phyloP scores from a whole-genome alignment of 1,139 yeast species.

The Debaryomycetaceae sp. region DNA sequence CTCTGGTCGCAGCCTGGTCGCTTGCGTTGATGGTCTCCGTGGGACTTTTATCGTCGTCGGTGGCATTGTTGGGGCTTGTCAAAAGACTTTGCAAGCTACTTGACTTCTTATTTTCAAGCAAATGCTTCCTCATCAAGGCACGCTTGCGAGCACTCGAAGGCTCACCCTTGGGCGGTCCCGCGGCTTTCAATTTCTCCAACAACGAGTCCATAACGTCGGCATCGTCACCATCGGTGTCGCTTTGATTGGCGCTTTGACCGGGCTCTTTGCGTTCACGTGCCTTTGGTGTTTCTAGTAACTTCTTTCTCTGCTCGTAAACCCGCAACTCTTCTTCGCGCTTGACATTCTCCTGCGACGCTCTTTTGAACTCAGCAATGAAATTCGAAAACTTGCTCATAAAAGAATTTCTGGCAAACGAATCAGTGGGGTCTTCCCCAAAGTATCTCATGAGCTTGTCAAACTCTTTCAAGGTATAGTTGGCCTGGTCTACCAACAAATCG shows the following conservation, averaged over 20 bases:
- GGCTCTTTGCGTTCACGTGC: slow-evolving; percentile 13
- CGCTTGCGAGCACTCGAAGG: slow-evolving; percentile 78
- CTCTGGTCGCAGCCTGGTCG: too few relatives aligned
- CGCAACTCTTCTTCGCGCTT: slow-evolving; percentile 77
- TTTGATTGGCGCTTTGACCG: slow-evolving; percentile 19
- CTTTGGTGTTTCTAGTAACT: slow-evolving; percentile 48
- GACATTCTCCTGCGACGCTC: slow-evolving; percentile 72
- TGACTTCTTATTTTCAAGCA: slow-evolving; percentile 35
- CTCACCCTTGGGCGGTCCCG: slow-evolving; percentile 69
- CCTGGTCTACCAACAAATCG: slow-evolving; percentile 60
- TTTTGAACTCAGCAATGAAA: slow-evolving; percentile 70
- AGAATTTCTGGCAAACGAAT: slow-evolving; percentile 58
- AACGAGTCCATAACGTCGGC: slow-evolving; percentile 71
- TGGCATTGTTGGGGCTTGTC: slow-evolving; percentile 3
- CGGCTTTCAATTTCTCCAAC: slow-evolving; percentile 67
- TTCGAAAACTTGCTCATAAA: slow-evolving; percentile 73
- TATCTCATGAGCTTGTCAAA: slow-evolving; percentile 67
- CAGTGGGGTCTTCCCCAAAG: slow-evolving; percentile 75
- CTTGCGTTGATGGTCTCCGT: slow-evolving; percentile 1
- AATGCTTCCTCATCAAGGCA: slow-evolving; percentile 68
- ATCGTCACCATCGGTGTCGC: slow-evolving; percentile 23
- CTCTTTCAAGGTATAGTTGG: slow-evolving; percentile 58
- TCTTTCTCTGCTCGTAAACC: slow-evolving; percentile 70
- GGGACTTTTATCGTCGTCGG: slow-evolving; percentile 1
- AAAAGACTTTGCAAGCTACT: slow-evolving; percentile 12